phyloP scores from a whole-genome alignment of 306 rosid genomes.

The Morella rubra region DNA sequence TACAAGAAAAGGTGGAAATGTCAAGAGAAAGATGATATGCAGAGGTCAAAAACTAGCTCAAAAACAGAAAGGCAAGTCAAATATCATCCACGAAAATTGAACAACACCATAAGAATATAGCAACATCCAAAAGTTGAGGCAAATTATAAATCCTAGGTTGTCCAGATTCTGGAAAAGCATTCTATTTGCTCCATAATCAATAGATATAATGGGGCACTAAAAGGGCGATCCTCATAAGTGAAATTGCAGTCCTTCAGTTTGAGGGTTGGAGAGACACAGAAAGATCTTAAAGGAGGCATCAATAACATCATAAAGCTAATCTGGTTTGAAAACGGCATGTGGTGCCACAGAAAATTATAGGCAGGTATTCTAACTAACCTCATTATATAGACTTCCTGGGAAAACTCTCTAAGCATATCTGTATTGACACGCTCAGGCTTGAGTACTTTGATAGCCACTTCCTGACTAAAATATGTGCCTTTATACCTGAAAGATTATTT shows the following conservation, averaged over 20 bases:
- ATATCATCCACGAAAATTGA: neutral
- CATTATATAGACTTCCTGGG: conserved; percentile 98
- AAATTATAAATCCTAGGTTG: neutral
- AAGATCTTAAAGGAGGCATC: neutral
- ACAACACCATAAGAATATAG: neutral
- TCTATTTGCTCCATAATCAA: neutral
- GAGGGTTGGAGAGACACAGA: neutral
- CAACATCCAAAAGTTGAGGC: neutral
- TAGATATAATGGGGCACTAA: conserved; percentile 2
- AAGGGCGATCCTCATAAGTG: conserved; percentile 8
- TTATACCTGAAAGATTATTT: conserved; percentile 61
- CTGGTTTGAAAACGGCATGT: conserved; percentile 20
- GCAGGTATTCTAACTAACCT: conserved; percentile 57
- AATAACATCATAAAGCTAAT: neutral
- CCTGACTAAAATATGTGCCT: conserved; percentile 93
- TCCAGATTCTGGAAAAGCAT: neutral
- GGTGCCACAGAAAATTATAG: conserved; percentile 18
- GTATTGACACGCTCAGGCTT: conserved; percentile 77
- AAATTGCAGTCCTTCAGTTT: conserved; percentile 11
- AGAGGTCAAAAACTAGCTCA: conserved; percentile 5
- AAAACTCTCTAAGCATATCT: conserved; percentile 89
- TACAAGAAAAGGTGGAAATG: conserved; percentile 25
- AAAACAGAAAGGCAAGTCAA: neutral
- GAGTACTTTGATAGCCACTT: conserved; percentile 93
- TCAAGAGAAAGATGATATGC: neutral